These are phyloP conservation scores for Carex parvula DNA, from an alignment of 176 grass and related monocot genomes.

Conservation along the genomic window DNA sequence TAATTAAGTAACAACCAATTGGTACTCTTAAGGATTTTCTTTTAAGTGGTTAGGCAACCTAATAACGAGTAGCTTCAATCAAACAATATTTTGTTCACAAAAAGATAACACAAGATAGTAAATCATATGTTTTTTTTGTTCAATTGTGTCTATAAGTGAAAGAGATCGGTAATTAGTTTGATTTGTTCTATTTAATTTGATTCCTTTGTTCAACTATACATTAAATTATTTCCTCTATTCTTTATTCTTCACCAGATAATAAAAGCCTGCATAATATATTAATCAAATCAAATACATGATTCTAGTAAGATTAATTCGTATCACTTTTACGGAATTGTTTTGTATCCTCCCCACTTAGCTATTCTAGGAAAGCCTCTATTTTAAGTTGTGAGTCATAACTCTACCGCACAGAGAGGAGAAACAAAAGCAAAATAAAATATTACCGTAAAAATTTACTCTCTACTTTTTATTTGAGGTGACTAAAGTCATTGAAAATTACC, in stretches of 20 bases:
- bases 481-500: too few species aligned
- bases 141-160: background rate
- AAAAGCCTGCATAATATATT: background rate
- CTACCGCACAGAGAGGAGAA: too few species aligned
- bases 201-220: background rate
- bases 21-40: background rate
- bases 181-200: background rate
- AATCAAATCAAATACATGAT: background rate
- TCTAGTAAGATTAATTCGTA: background rate
- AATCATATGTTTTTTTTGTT: background rate
- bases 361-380: too few species aligned
- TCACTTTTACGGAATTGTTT: background rate
- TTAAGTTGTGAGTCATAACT: too few species aligned
- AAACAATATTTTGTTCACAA: background rate
- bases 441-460: too few species aligned
- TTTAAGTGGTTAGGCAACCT: conserved; percentile 17
- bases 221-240: background rate
- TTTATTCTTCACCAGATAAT: background rate
- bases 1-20: background rate
- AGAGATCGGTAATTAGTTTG: background rate
- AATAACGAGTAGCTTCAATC: conserved; percentile 3
- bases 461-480: too few species aligned
- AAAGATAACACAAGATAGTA: background rate
- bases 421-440: too few species aligned
- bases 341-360: too few species aligned